Evolutionary conservation across 2,329 filamentous ascomycete genomes (phyloP).

Genomic region (Fonsecaea erecta): DNA sequence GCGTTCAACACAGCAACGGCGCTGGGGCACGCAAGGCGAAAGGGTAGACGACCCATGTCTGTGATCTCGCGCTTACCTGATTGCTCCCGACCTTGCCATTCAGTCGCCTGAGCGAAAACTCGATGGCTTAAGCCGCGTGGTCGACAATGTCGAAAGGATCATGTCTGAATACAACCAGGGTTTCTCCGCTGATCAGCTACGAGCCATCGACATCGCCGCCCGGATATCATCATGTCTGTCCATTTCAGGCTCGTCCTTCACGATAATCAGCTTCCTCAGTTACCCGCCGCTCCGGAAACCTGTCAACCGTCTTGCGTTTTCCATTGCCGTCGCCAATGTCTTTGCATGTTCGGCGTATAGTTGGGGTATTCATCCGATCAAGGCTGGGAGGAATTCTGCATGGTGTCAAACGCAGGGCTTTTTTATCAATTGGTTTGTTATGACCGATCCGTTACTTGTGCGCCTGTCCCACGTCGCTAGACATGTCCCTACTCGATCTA

Average conservation of each 20-base stretch:
- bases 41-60: not conserved
- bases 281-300: conserved; percentile 29
- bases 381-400: conserved; percentile 22
- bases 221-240: conserved; percentile 28
- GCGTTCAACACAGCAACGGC: not conserved
- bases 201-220: conserved; percentile 27
- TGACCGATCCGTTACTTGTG: conserved; percentile 31
- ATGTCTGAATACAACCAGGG: conserved; percentile 26
- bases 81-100: not conserved
- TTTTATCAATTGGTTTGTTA: conserved; percentile 33
- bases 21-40: not conserved
- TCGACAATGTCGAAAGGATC: conserved; percentile 18
- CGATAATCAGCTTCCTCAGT: conserved; percentile 27
- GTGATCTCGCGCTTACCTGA: not conserved
- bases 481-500: not conserved
- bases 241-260: conserved; percentile 24
- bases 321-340: conserved; percentile 28
- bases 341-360: conserved; percentile 28
- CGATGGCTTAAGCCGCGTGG: not conserved
- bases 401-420: conserved; percentile 28
- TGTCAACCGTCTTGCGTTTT: conserved; percentile 32
- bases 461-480: not conserved
- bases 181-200: conserved; percentile 18
- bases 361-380: conserved; percentile 27
- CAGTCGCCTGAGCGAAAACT: not conserved